Base-by-base conservation (phyloP, 1,284 basidiomycete genomes). In the Cystobasidium pallidum region DNA sequence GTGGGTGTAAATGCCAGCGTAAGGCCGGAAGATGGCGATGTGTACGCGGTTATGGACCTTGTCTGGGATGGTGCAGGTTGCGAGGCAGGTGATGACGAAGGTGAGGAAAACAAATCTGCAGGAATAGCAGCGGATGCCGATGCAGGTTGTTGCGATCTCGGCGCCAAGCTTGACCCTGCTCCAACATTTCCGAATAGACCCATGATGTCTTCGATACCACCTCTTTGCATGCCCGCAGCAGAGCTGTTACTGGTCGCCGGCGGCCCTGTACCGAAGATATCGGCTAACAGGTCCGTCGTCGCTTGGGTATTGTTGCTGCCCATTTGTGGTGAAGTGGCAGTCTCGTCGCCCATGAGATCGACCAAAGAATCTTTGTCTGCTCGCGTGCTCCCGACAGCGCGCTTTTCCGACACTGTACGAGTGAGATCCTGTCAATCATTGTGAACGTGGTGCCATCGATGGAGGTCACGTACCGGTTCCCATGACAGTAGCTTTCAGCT, bases 401-500 rank as follows among this genome's bases (percentile, higher is more conserved):
- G 92, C 78, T 92, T 91, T 82, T 97, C 94, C 81, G 91, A 93
- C 70, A 94, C 92, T 91, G 77, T 59, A 72, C 17, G 36, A n/a
- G 71, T 17, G 24, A n/a, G 41, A 28, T 36, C 21, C 19, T 21
- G 13, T 47, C 10, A 17, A 62, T 13, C 52, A 26, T 7, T 17
- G 41, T 15, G 11, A 19, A n/a, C 8, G 15, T 15, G 43, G 11
- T 45, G 11, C n/a, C 6, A 19, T n/a, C 43, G n/a, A 45, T 11
- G 39, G n/a, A 7, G 8, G 8, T 26, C 7, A 45, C 88, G 78
- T 76, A 91, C 91, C 90, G 72, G 90, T 86, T 63, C 92, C 94
- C 85, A 94, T 90, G 3, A 97, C 91, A 2, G 94, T 95, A 26
- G 91, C 89, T 82, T 92, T 94, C 78, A 99, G 83, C 81, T 99